Base-by-base conservation (phyloP, 495 filamentous ascomycete genomes). In the Geoglossum glabrum region DNA sequence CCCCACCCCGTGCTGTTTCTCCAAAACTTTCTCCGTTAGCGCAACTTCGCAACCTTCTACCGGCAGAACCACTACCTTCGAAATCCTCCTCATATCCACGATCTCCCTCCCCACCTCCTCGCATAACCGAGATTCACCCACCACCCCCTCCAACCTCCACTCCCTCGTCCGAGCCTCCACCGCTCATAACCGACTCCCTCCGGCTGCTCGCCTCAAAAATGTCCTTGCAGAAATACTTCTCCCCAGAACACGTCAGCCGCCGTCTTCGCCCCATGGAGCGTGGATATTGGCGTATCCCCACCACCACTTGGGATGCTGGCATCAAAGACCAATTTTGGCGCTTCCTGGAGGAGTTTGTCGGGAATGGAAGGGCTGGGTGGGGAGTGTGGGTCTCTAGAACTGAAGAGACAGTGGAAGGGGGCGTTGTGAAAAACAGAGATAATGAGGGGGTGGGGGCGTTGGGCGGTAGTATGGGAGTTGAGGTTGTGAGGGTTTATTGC, bases 271-370 rank as follows among this genome's bases (percentile, higher is more conserved):
- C 65, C 0, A 71, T 79, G 17, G 85, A 90, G 63, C 69, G 85
- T 30, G 85, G 85, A 19, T 76, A 84, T 65, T 90, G 85, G 85
- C 64, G 68, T 13, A 50, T 88, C 1, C 72, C 74, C 23, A 74
- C 78, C 57, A 60, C 65, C 5, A 59, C 68, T 11, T 79, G 75
- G 76, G 61, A 65, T 6, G 30, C 61, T 5, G 63, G 63, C 0
- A 63, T 72, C 5, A 71, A 71, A 30, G 59, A 57, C 6, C 69
- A 75, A 9, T 77, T 79, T 55, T 88, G 85, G 85, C 60, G 65
- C 1, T 85, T 78, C 55, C 65, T 90, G 3, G 68, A 65, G 0
- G 73, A 78, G 3, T 82, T 80, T 60, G 63, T 89, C 10, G 70
- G 69, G 1, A 71, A 72, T 19, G 81, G 76, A 0, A 63, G 71